These are phyloP conservation scores for Cucurbita maxima DNA, from an alignment of 306 rosid genomes.

Conservation along the genomic window DNA sequence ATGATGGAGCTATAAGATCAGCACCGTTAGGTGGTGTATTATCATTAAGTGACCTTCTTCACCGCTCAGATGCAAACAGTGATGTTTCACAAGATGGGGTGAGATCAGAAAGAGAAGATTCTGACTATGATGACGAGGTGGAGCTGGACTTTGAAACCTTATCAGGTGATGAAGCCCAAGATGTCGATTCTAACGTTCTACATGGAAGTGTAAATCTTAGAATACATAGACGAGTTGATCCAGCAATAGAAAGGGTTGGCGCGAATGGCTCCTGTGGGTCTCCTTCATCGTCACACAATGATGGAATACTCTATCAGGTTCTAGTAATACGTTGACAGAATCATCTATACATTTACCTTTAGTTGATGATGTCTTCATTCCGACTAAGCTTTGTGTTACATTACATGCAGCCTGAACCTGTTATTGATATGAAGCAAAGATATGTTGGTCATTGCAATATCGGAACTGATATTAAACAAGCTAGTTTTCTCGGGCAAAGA, in stretches of 20 bases:
- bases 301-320: conserved; percentile 52
- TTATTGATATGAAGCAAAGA: conserved; percentile 86
- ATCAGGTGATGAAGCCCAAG: conserved; percentile 75
- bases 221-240: conserved; percentile 61
- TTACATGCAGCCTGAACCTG: conserved; percentile 65
- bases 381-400: neutral
- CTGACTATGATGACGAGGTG: conserved; percentile 85
- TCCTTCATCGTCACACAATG: conserved; percentile 61
- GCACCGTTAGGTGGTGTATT: conserved; percentile 49
- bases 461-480: conserved; percentile 97
- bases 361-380: neutral
- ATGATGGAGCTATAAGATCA: conserved; percentile 46
- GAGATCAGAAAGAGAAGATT: conserved; percentile 82
- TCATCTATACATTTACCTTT: neutral
- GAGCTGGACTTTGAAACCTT: conserved; percentile 89
- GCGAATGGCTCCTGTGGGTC: conserved; percentile 58
- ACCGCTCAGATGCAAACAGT: conserved; percentile 67
- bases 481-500: conserved; percentile 90
- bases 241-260: conserved; percentile 40
- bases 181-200: conserved; percentile 55
- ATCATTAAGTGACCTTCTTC: conserved; percentile 74
- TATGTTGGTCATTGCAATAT: conserved; percentile 83
- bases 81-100: conserved; percentile 81
- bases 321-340: neutral
- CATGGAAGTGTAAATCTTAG: conserved; percentile 84